A percentile compares a stretch with the other conserved stretches of the same genome.
phyloP scores from a whole-genome alignment of 1,139 yeast species.

The Arxiozyma telluris region DNA sequence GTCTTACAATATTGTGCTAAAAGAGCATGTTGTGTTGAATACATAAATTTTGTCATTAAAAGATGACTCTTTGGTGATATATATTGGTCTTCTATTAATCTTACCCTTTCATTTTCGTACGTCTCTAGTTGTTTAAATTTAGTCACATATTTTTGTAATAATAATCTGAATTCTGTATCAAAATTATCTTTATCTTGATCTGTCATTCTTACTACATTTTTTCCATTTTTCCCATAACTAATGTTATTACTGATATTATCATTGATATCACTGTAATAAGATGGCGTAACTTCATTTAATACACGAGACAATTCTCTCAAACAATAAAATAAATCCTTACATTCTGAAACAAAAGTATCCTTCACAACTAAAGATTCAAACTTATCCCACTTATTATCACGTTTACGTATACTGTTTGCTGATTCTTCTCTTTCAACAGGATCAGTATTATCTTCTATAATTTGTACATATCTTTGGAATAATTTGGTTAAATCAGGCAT shows the following conservation, averaged over 20 bases:
- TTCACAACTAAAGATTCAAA: constrained; percentile 24
- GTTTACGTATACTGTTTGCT: constrained; percentile 5
- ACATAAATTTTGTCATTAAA: constrained; percentile 5
- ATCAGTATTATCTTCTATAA: constrained; percentile 31
- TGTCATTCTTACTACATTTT: constrained; percentile 24
- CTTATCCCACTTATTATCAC: neutral
- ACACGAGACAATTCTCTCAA: constrained; percentile 30
- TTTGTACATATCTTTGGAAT: constrained; percentile 42
- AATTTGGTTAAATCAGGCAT: constrained; percentile 50
- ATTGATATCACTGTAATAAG: neutral
- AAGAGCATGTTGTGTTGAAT: constrained; percentile 2
- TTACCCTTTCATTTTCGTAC: constrained; percentile 40
- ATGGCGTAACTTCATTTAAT: neutral
- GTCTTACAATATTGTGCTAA: constrained; percentile 12
- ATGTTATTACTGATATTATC: neutral
- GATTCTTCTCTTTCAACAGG: neutral
- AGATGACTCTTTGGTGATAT: neutral
- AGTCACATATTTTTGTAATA: constrained; percentile 43
- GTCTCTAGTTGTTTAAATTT: constrained; percentile 42
- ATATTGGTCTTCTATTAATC: constrained; percentile 14
- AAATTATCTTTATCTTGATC: constrained; percentile 45
- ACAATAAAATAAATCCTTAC: constrained; percentile 38
- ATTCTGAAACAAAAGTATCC: constrained; percentile 48
- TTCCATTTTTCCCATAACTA: neutral
- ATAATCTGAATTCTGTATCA: constrained; percentile 46